A percentile compares a stretch with the other conserved stretches of the same genome.
These are phyloP conservation scores for Leishmania braziliensis DNA, from an alignment of 208 protist genomes.

Conservation along the genomic window DNA sequence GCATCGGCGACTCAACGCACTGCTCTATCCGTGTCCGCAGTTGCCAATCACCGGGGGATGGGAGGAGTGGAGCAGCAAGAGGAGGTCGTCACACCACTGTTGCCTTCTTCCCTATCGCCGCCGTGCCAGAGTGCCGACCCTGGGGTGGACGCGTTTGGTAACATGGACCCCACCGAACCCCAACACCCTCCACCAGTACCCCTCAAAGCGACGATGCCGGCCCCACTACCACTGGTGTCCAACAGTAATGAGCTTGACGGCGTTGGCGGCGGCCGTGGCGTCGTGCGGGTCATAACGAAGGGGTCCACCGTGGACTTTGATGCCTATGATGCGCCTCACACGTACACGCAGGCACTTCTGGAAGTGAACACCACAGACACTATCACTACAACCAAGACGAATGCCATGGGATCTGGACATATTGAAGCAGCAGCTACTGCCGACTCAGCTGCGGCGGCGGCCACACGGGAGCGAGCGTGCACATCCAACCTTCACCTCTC, in stretches of 20 bases:
- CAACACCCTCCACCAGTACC: not conserved
- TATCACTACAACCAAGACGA: not conserved
- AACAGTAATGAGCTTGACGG: not conserved
- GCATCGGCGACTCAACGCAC: not conserved
- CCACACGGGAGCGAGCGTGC: not conserved
- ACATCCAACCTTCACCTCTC: constrained; percentile 4
- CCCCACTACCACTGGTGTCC: not conserved
- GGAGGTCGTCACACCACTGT: not conserved
- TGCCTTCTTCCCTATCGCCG: not conserved
- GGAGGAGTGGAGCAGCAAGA: not conserved
- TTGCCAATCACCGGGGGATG: not conserved
- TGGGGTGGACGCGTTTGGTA: not conserved
- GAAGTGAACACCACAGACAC: constrained; percentile 4
- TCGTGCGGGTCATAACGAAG: not conserved
- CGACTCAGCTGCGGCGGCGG: not conserved
- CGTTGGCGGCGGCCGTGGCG: not conserved
- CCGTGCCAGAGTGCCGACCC: not conserved
- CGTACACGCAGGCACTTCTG: not conserved
- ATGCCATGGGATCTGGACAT: not conserved
- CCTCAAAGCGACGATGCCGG: not conserved
- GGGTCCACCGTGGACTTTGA: not conserved
- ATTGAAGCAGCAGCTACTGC: not conserved
- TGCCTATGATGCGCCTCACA: not conserved
- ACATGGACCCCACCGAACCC: not conserved
- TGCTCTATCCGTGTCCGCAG: not conserved